Percentiles rank a stretch among this genome's conserved stretches.
phyloP scores from a whole-genome alignment of 306 rosid species.

The Dicorynia guianensis region DNA sequence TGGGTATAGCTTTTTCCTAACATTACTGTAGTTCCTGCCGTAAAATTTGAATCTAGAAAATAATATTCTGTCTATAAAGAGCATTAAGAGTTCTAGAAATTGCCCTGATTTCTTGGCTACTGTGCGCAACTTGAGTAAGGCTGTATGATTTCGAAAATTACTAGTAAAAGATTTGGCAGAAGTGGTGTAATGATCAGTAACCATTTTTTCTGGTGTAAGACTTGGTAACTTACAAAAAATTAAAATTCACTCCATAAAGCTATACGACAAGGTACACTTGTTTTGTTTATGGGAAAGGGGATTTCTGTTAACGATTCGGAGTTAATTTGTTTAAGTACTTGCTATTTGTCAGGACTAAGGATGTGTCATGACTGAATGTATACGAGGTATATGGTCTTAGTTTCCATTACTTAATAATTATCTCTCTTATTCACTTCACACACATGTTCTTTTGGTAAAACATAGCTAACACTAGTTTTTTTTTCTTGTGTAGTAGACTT shows the following conservation, averaged over 20 bases:
- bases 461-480: background rate
- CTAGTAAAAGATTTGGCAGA: background rate
- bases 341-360: no score
- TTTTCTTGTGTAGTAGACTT: constrained; percentile 54
- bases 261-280: no score
- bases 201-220: background rate
- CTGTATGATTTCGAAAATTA: no score
- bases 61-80: no score
- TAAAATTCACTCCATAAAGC: background rate
- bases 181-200: background rate
- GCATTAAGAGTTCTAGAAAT: no score
- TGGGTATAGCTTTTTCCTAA: no score
- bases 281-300: background rate
- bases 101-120: no score
- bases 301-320: background rate
- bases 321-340: background rate
- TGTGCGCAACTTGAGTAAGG: no score
- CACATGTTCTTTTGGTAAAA: background rate
- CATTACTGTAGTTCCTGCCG: no score
- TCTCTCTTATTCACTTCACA: background rate
- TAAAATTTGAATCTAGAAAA: no score
- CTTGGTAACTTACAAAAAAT: no score
- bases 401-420: background rate
- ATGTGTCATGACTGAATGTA: background rate
- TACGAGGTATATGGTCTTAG: background rate